Percentiles rank a stretch among this genome's conserved stretches.
Evolutionary conservation across 2,329 filamentous ascomycete species (phyloP).

Genomic region (Claviceps quebecensis): DNA sequence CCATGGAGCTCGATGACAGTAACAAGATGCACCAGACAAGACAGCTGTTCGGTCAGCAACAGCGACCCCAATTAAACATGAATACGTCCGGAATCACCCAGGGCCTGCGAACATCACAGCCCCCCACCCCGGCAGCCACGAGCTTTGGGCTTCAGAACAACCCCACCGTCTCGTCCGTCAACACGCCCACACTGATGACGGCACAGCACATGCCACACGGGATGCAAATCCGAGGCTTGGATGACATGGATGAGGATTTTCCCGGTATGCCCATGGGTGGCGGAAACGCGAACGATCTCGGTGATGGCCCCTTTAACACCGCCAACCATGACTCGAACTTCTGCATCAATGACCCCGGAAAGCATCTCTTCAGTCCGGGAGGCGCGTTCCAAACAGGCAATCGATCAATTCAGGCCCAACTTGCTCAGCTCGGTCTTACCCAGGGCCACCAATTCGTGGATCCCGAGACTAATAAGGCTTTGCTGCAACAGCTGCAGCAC

Average conservation of each 20-base stretch:
- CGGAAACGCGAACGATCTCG: slow-evolving; percentile 37
- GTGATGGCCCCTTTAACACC: slow-evolving; percentile 40
- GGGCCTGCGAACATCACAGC: slow-evolving; percentile 72
- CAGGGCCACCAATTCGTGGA: slow-evolving; percentile 67
- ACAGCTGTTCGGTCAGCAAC: slow-evolving; percentile 52
- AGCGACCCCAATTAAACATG: slow-evolving; percentile 61
- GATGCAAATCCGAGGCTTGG: slow-evolving; percentile 38
- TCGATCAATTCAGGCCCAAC: slow-evolving; percentile 50
- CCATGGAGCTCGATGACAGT: slow-evolving; percentile 48
- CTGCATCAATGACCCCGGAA: slow-evolving; percentile 85
- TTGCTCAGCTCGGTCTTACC: slow-evolving; percentile 61
- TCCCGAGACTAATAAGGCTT: slow-evolving; percentile 51
- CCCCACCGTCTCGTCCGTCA: slow-evolving; percentile 91
- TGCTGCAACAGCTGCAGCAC: slow-evolving; percentile 44
- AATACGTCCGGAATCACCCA: slow-evolving; percentile 64
- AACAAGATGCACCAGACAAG: slow-evolving; percentile 56
- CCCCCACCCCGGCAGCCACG: slow-evolving; percentile 66
- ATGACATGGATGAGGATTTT: slow-evolving; percentile 61
- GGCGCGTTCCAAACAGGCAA: slow-evolving; percentile 54
- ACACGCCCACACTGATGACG: slow-evolving; percentile 80
- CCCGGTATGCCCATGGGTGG: slow-evolving; percentile 48
- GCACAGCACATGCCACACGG: slow-evolving; percentile 55
- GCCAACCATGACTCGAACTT: slow-evolving; percentile 30
- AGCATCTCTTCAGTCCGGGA: slow-evolving; percentile 78
- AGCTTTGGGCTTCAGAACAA: slow-evolving; percentile 78